Evolutionary conservation across 179 eudicot genomes (phyloP), one percentile per base, ranked within the genome.

Genomic region (Corrigiola litoralis): DNA sequence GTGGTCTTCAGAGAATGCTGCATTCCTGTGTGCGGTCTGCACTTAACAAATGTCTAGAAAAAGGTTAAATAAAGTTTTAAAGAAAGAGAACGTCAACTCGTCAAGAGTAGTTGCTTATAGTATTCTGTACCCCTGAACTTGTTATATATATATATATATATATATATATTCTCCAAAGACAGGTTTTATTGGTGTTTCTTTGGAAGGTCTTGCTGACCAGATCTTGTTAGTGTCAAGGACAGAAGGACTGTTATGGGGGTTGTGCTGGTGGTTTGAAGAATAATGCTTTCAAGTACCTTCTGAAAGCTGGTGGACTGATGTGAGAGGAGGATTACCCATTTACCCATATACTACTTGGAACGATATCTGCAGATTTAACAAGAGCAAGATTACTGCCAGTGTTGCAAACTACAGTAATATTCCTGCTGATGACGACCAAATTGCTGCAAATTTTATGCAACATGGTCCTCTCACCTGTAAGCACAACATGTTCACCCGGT

Each of bases 401-500:
- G 90, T 92, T 37, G 77, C 87, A 41, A 91, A 91, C 78, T 91
- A 82, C 71, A 91, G 97, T 51, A 86, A 88, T 11, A 79, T 91
- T 58, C 78, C 96, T 51, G 82, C 78, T 59, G 89, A 91, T 56
- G 97, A 91, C 73, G 89, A 80, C 45, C 97, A 91, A 62, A 89
- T 91, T 66, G 86, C 97, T 70, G 97, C 97, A 32, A 91, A 91
- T 72, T 94, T 91, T 29, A 91, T 91, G 58, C 83, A 87, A 65
- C 71, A 86, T 61, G 97, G 97, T 16, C 98, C 98, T 60, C 96
- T 92, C 68, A 86, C 98, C 41, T 86, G 98, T 92, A 52, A 5
- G 75, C 50, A 16, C n/a, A 11, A 10, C 3, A 27, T 56, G 9
- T 37, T 8, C 18, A 1, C 20, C 23, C 33, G 29, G n/a, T 29